Percentiles rank a stretch among this genome's conserved stretches.
Evolutionary conservation across 73 alveolate genomes (phyloP).

Genomic region (Tetrahymena thermophila): DNA sequence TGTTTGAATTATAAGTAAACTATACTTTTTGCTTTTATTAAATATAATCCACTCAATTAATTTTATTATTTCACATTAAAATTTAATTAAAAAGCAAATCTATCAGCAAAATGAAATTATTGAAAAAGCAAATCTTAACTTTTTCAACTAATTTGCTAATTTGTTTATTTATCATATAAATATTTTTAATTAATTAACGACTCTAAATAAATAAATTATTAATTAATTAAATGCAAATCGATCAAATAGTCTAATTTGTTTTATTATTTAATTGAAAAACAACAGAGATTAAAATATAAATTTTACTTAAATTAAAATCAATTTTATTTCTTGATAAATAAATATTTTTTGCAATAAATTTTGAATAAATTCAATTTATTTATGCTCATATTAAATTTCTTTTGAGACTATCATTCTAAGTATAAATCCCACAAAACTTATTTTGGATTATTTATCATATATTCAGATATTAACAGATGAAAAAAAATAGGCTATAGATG

Average conservation of each 20-base stretch:
- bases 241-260: too few relatives aligned
- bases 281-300: too few relatives aligned
- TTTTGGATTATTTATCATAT: neutral
- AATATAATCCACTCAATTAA: neutral
- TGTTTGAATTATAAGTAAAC: neutral
- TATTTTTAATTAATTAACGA: neutral
- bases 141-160: too few relatives aligned
- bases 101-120: neutral
- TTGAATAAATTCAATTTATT: too few relatives aligned
- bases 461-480: neutral
- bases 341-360: too few relatives aligned
- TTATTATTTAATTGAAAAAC: too few relatives aligned
- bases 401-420: too few relatives aligned
- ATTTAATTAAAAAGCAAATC: neutral
- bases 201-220: neutral
- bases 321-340: too few relatives aligned
- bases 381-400: too few relatives aligned
- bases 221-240: too few relatives aligned
- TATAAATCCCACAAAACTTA: neutral
- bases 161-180: too few relatives aligned
- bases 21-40: neutral
- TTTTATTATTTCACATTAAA: neutral
- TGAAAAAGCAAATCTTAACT: neutral
- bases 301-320: neutral
- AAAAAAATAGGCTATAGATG: neutral